Percentiles rank a stretch among this genome's conserved stretches.
phyloP scores from a whole-genome alignment of 1,284 basidiomycete species.

The Leccinum proliferum region DNA sequence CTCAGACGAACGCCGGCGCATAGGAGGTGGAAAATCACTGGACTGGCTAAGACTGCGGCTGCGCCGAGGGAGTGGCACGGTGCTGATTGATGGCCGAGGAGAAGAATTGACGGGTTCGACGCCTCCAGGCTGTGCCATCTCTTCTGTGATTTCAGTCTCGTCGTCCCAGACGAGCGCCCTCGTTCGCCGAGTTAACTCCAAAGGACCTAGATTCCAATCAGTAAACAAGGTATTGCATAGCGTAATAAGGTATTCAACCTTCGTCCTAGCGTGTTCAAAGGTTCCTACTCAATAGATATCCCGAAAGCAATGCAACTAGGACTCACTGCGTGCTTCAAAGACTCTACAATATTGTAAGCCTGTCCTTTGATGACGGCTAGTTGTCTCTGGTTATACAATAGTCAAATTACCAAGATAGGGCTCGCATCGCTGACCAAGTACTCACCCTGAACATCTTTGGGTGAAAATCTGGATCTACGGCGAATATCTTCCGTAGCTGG shows the following conservation, averaged over 20 bases:
- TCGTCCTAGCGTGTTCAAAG: slow-evolving; percentile 21
- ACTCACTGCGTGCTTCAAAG: slow-evolving; percentile 62
- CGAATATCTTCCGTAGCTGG: slow-evolving; percentile 72
- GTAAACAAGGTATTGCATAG: slow-evolving; percentile 20
- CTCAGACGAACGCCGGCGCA: slow-evolving; percentile 58
- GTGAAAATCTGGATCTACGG: slow-evolving; percentile 80
- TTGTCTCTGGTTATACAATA: slow-evolving; percentile 54
- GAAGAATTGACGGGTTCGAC: slow-evolving; percentile 41
- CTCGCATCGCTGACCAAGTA: slow-evolving; percentile 6
- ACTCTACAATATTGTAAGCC: slow-evolving; percentile 86
- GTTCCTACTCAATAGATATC: slow-evolving; percentile 2
- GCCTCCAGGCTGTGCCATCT: slow-evolving; percentile 30
- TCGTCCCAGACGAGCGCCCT: slow-evolving; percentile 83
- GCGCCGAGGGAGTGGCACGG: slow-evolving; percentile 55
- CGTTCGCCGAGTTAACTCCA: slow-evolving; percentile 76
- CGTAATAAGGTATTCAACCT: slow-evolving; percentile 36
- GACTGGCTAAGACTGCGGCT: slow-evolving; percentile 54
- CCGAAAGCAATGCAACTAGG: neutral
- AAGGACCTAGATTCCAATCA: slow-evolving; percentile 49
- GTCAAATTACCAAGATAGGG: slow-evolving; percentile 5
- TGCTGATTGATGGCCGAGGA: slow-evolving; percentile 54
- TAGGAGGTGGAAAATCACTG: slow-evolving; percentile 69
- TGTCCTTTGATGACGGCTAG: slow-evolving; percentile 90
- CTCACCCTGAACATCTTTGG: slow-evolving; percentile 78
- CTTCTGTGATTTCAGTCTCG: slow-evolving; percentile 70